A percentile compares a stretch with the other conserved stretches of the same genome.
phyloP scores from a whole-genome alignment of 2,329 filamentous ascomycete genomes.

The Monosporascus sp. region DNA sequence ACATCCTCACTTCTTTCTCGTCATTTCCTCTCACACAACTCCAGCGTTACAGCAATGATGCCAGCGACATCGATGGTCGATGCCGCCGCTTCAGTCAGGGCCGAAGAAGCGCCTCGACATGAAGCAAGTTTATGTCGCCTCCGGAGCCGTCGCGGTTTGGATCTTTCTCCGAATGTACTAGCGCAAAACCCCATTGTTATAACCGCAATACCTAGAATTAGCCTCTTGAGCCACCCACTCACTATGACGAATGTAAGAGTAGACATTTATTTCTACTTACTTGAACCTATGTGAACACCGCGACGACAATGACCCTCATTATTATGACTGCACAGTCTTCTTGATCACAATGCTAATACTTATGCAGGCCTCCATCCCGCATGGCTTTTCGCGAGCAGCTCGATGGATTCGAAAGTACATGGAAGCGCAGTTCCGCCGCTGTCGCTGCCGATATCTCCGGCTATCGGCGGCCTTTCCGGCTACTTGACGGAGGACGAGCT shows the following conservation, averaged over 20 bases:
- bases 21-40: too few relatives aligned
- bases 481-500: constrained; percentile 99
- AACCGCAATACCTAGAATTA: constrained; percentile 17
- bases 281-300: too few relatives aligned
- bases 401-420: too few relatives aligned
- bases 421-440: constrained; percentile 34
- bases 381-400: too few relatives aligned
- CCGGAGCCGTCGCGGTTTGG: constrained; percentile 50
- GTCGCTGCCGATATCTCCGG: constrained; percentile 56
- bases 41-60: constrained; percentile 7
- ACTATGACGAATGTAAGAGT: too few relatives aligned
- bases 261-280: too few relatives aligned
- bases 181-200: constrained; percentile 19
- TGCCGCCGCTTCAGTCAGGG: constrained; percentile 8
- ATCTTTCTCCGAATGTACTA: constrained; percentile 38
- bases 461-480: constrained; percentile 78
- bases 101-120: constrained; percentile 42
- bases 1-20: neutral
- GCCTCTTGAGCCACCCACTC: constrained; percentile 15
- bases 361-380: too few relatives aligned
- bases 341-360: too few relatives aligned
- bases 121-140: constrained; percentile 56
- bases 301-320: too few relatives aligned
- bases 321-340: too few relatives aligned
- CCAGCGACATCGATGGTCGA: constrained; percentile 4